Conservation (phyloP, 169 alveolate species). For the Plasmodium falciparum region DNA sequence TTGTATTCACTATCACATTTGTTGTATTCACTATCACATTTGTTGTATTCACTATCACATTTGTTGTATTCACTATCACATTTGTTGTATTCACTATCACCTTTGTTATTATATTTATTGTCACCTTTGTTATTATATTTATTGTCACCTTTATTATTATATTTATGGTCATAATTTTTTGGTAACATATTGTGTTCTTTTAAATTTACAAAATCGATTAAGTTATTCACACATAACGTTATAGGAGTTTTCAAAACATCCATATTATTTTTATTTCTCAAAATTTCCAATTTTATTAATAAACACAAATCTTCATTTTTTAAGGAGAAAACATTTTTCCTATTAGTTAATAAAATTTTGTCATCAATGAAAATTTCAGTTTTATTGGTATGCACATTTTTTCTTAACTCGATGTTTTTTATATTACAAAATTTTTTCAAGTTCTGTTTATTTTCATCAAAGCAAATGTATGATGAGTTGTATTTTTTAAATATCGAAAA, state of each 20-base stretch:
- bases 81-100: not conserved
- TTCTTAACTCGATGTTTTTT: constrained; percentile 34
- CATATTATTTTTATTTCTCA: constrained; percentile 47
- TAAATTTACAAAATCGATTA: constrained; percentile 49
- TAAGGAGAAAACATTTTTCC: constrained; percentile 34
- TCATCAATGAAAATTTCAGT: constrained; percentile 60
- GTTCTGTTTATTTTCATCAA: constrained; percentile 26
- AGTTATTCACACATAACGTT: constrained; percentile 35
- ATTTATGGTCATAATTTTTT: not conserved
- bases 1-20: not conserved
- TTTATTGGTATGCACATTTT: constrained; percentile 28
- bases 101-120: not conserved
- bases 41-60: not conserved
- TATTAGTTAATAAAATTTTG: constrained; percentile 41
- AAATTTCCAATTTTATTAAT: constrained; percentile 38
- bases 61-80: not conserved
- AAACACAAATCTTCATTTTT: constrained; percentile 43
- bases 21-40: not conserved
- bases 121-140: not conserved
- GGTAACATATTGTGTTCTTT: not conserved
- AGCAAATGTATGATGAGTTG: constrained; percentile 27
- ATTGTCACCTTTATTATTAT: not conserved
- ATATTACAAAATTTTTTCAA: constrained; percentile 38
- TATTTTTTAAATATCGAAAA: constrained; percentile 2
- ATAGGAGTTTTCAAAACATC: constrained; percentile 55